Evolutionary conservation across 345 rosid species (phyloP).

Genomic region (Hibiscus trionum): DNA sequence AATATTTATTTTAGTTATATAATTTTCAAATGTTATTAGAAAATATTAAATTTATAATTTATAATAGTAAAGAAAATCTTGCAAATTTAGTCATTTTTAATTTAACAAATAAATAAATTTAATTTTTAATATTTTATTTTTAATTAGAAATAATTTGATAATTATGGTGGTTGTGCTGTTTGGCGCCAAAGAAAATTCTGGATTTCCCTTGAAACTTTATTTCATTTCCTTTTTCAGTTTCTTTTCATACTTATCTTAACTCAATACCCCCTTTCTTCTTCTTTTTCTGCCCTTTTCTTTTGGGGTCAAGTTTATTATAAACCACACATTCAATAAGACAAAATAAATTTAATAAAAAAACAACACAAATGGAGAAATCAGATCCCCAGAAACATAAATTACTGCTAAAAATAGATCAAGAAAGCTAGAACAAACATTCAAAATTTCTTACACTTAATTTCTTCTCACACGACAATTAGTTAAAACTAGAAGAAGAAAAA

Average conservation of each 20-base stretch:
- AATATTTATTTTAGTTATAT: no score
- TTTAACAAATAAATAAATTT: no score
- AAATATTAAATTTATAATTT: no score
- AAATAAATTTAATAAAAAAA: background rate
- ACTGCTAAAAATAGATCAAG: background rate
- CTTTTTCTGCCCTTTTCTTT: background rate
- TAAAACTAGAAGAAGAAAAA: no score
- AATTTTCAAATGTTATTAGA: no score
- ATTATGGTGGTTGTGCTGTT: background rate
- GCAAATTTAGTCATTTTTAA: no score
- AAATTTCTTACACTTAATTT: conserved; percentile 13
- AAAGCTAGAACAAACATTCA: conserved; percentile 20
- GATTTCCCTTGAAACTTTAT: background rate
- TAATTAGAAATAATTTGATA: no score
- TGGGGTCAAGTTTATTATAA: background rate
- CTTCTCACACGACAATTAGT: background rate
- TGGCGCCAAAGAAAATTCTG: conserved; percentile 9
- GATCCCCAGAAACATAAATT: background rate
- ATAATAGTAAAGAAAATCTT: no score
- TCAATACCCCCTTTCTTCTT: background rate
- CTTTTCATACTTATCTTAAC: no score
- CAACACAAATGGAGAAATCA: background rate
- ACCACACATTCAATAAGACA: background rate
- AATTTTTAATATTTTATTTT: no score
- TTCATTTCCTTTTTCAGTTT: background rate